A percentile compares a stretch with the other conserved stretches of the same genome.
These are phyloP conservation scores for Cytospora paraplurivora DNA, from an alignment of 2,329 filamentous ascomycete genomes.

Conservation along the genomic window DNA sequence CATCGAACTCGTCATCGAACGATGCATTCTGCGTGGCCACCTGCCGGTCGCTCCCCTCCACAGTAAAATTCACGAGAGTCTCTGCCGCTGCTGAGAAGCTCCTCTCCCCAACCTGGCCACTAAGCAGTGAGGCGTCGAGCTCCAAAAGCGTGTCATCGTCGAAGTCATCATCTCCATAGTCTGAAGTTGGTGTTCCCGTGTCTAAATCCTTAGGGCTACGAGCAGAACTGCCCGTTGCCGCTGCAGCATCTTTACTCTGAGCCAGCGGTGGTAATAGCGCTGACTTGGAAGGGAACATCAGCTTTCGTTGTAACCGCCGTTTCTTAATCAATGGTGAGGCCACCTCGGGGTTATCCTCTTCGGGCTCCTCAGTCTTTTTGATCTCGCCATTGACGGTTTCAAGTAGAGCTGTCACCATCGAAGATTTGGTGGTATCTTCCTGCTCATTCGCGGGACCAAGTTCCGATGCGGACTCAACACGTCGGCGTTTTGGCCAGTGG, in stretches of 20 bases:
- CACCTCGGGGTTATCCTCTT: constrained; percentile 35
- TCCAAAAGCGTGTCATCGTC: constrained; percentile 62
- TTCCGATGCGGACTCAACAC: constrained; percentile 50
- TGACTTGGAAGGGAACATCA: not conserved
- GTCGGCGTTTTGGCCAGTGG: constrained; percentile 72
- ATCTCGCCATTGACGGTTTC: constrained; percentile 64
- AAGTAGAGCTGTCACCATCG: constrained; percentile 63
- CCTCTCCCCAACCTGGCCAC: constrained; percentile 32
- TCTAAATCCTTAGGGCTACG: not conserved
- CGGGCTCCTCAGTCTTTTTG: constrained; percentile 44
- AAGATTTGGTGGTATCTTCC: constrained; percentile 53
- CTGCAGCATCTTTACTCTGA: constrained; percentile 9
- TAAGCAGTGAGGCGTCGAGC: constrained; percentile 49
- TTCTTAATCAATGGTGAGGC: constrained; percentile 51
- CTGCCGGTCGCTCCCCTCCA: not conserved
- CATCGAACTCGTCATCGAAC: constrained; percentile 63
- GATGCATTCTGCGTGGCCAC: constrained; percentile 16
- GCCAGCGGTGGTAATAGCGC: constrained; percentile 16
- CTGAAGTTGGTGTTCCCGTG: constrained; percentile 39
- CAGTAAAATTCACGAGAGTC: constrained; percentile 2
- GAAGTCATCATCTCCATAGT: constrained; percentile 59
- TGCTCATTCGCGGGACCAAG: constrained; percentile 29
- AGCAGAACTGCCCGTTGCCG: constrained; percentile 7
- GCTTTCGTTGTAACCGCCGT: constrained; percentile 33
- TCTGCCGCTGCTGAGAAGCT: constrained; percentile 12